Conservation (phyloP, 148 eudicot genomes). For the Heliosperma pusillum region DNA sequence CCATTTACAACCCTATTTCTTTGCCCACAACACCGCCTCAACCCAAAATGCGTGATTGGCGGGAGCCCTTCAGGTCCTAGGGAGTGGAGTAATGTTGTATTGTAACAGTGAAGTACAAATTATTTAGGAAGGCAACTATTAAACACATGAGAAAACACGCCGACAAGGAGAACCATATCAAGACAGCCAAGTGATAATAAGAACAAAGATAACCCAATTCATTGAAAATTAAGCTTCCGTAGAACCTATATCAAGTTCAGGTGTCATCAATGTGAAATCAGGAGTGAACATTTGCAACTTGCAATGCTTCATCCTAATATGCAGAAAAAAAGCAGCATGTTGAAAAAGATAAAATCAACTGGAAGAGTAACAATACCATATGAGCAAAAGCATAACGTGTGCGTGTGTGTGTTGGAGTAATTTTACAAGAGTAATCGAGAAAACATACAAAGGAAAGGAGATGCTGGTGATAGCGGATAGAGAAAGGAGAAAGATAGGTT, state of each 20-base stretch:
- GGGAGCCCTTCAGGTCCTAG: too few relatives aligned
- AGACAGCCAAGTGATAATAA: background rate
- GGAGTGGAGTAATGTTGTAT: too few relatives aligned
- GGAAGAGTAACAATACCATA: background rate
- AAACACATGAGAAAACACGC: background rate
- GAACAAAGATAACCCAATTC: background rate
- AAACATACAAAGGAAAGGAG: background rate
- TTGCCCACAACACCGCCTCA: background rate
- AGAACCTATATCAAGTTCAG: background rate
- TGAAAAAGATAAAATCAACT: background rate
- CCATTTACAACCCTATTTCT: background rate
- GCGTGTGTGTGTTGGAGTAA: background rate
- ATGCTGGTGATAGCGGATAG: background rate
- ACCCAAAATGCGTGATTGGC: background rate
- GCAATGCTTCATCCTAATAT: background rate
- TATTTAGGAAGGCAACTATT: too few relatives aligned
- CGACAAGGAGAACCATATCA: background rate
- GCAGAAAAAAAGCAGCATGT: conserved; percentile 2
- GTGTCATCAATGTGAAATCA: background rate
- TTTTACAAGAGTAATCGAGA: background rate
- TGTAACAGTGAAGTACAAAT: too few relatives aligned
- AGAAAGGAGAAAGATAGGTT: background rate
- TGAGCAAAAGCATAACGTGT: background rate
- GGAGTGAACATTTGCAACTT: background rate
- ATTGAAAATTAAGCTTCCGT: background rate